Percentiles rank a stretch among this genome's conserved stretches.
Evolutionary conservation across 306 rosid genomes (phyloP).

Genomic region (Rubus parviflorus): DNA sequence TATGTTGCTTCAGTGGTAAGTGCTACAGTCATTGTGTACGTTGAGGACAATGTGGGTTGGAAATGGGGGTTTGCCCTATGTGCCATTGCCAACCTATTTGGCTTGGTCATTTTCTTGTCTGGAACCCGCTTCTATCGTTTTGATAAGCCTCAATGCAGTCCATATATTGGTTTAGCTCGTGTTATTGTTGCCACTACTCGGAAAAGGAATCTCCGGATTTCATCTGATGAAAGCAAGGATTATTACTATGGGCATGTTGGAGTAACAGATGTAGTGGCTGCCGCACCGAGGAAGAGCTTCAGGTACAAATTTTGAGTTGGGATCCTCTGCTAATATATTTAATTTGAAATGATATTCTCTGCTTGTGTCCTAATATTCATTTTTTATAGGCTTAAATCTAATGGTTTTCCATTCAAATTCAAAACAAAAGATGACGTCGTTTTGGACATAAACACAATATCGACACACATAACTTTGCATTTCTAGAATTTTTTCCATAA

Average conservation of each 20-base stretch:
- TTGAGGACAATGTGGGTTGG: conserved; percentile 49
- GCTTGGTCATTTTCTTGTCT: conserved; percentile 21
- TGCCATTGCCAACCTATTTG: conserved; percentile 20
- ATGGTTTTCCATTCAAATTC: neutral
- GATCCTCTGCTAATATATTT: neutral
- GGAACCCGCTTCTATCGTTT: conserved; percentile 40
- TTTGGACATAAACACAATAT: neutral
- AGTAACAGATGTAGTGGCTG: neutral
- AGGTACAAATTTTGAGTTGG: conserved; percentile 31
- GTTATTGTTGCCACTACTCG: conserved; percentile 42
- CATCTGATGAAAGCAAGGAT: conserved; percentile 28
- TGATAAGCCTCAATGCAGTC: conserved; percentile 38
- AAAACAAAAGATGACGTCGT: neutral
- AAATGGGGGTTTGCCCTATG: conserved; percentile 45
- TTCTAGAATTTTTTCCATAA: neutral
- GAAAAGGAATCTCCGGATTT: conserved; percentile 34
- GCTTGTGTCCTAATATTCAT: neutral
- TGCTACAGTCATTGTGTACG: conserved; percentile 35
- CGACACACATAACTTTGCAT: neutral
- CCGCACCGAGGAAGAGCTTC: conserved; percentile 37
- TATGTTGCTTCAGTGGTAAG: conserved; percentile 21
- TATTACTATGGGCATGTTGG: conserved; percentile 26
- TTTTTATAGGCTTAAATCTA: neutral
- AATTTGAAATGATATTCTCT: neutral
- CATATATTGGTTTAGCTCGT: conserved; percentile 31